Base-by-base conservation (phyloP, 1,284 basidiomycete species). In the Heliocybe sulcata region DNA sequence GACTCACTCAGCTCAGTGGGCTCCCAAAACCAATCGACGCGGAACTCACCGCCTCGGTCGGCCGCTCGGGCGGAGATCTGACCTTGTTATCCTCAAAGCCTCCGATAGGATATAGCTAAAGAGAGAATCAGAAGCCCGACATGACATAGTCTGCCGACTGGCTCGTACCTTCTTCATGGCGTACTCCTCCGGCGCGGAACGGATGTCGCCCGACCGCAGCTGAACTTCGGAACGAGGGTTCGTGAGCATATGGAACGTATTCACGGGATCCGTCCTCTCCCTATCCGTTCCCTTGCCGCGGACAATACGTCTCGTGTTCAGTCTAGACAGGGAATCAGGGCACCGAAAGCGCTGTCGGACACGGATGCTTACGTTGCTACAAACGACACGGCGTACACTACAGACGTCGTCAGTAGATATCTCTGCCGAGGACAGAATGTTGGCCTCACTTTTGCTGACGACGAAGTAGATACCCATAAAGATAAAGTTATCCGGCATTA, bases 341-440 rank as follows among this genome's bases (percentile, higher is more conserved):
- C 3, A 56, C 12, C 11, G 26, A 9, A 29, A 51, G 31, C 22
- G 31, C n/a, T n/a, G 23, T 8, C 3, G 19, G 56, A 47, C 20
- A 59, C 29, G 6, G 3, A 51, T 2, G 63, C 81, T 55, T 63
- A 85, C 81, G 85, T 82, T 55, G 83, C 82, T 61, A 87, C 71
- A 64, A 83, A 83, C 3, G 85, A 87, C 55, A 84, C 80, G 1
- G 77, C 81, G 61, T 86, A 87, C 27, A 86, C 85, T 87, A 56
- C 2, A 54, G 51, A 38, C 55, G 23, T 33, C 22, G 49, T 54
- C 52, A 54, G 42, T 47, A 35, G 35, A 42, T 6, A 49, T 25
- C 22, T 49, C 20, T 16, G 23, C 9, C 23, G 47, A 33, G 26
- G 27, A 23, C 19, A 6, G 38, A 48, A 35, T 12, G 33, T 20